Conservation (phyloP, 2,329 filamentous ascomycete species). For the Tolypocladium amazonense region DNA sequence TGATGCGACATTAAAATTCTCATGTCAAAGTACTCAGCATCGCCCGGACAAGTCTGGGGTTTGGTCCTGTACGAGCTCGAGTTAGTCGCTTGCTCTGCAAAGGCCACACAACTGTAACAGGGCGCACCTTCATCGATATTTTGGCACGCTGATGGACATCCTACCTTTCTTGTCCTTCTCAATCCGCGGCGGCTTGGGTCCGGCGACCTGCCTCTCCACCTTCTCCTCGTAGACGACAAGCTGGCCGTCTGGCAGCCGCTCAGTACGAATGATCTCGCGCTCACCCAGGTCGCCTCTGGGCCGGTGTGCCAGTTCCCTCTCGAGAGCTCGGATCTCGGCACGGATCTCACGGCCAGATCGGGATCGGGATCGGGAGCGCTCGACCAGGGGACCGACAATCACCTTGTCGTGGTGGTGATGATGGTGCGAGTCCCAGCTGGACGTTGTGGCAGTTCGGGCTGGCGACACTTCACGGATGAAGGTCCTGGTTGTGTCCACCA, state of each 20-base stretch:
- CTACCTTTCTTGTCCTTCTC: conserved; percentile 94
- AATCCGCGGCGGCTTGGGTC: conserved; percentile 52
- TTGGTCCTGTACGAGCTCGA: conserved; percentile 40
- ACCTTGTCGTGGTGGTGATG: conserved; percentile 18
- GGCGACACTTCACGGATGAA: conserved; percentile 41
- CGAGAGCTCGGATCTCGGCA: conserved; percentile 60
- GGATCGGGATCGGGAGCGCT: conserved; percentile 31
- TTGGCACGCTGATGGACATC: conserved; percentile 75
- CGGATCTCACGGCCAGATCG: conserved; percentile 54
- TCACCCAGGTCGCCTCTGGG: conserved; percentile 27
- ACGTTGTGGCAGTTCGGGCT: conserved; percentile 25
- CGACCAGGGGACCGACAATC: conserved; percentile 18
- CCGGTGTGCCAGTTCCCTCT: conserved; percentile 34
- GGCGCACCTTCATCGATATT: conserved; percentile 50
- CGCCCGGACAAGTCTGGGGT: conserved; percentile 52
- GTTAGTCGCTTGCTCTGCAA: conserved; percentile 19
- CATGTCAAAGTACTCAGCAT: conserved; percentile 63
- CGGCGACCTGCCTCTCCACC: conserved; percentile 44
- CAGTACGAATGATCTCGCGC: conserved; percentile 43
- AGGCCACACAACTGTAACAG: conserved; percentile 8
- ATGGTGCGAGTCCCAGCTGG: conserved; percentile 20
- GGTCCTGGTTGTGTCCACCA: conserved; percentile 35
- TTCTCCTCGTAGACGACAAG: conserved; percentile 53
- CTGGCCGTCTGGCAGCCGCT: conserved; percentile 48
- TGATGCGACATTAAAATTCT: conserved; percentile 7